Conservation (phyloP, 169 alveolate genomes). For the Eimeria zaria region DNA sequence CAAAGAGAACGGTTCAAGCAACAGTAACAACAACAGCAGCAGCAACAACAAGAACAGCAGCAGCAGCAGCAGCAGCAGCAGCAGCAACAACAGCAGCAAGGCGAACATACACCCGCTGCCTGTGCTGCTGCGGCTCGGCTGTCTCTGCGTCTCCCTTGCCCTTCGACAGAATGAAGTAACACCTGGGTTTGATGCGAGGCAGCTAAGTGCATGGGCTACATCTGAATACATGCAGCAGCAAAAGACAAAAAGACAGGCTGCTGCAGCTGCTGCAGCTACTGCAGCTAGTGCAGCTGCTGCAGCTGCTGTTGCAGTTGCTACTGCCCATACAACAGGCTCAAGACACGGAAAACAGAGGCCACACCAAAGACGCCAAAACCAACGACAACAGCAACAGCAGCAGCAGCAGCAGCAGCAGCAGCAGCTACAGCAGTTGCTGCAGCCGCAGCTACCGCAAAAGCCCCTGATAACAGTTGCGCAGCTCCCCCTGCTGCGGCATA, state of each 20-base stretch:
- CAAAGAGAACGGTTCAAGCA: neutral
- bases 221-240: constrained; percentile 25
- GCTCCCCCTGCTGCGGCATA: constrained; percentile 46
- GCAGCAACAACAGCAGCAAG: neutral
- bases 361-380: neutral
- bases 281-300: neutral
- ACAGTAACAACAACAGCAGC: neutral
- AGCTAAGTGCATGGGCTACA: constrained; percentile 14
- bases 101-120: constrained; percentile 45
- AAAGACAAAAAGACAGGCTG: neutral
- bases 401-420: constrained; percentile 12
- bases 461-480: neutral
- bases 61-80: too few species aligned
- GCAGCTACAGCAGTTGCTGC: neutral
- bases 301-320: neutral
- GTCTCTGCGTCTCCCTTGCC: constrained; percentile 72
- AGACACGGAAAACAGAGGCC: neutral
- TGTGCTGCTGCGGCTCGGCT: constrained; percentile 69
- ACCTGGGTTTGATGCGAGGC: constrained; percentile 63
- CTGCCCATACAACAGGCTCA: neutral
- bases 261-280: constrained; percentile 30
- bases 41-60: too few species aligned
- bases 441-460: constrained; percentile 15
- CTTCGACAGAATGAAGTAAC: constrained; percentile 57
- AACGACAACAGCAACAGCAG: neutral